A percentile compares a stretch with the other conserved stretches of the same genome.
phyloP scores from a whole-genome alignment of 2,329 filamentous ascomycete genomes.

The Dendryphion nanum region DNA sequence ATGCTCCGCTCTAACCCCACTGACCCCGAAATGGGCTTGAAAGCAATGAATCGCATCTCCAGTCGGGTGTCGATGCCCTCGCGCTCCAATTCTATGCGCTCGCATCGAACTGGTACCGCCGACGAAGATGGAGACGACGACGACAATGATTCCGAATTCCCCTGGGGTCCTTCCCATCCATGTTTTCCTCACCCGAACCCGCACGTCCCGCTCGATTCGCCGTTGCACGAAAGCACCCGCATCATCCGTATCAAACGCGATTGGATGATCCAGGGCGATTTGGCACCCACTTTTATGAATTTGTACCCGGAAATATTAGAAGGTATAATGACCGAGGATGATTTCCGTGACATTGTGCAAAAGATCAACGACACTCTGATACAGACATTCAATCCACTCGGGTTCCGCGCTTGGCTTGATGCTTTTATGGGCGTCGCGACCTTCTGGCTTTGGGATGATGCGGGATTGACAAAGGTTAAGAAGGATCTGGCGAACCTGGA shows the following conservation, averaged over 20 bases:
- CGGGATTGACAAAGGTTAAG: conserved; percentile 77
- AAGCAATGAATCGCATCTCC: conserved; percentile 7
- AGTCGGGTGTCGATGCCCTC: conserved; percentile 29
- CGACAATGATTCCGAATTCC: conserved; percentile 55
- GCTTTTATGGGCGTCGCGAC: conserved; percentile 76
- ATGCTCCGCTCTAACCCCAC: conserved; percentile 11
- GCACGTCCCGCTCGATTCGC: conserved; percentile 76
- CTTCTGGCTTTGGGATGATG: conserved; percentile 92
- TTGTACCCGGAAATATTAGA: conserved; percentile 95
- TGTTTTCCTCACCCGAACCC: conserved; percentile 93
- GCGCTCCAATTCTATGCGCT: conserved; percentile 27
- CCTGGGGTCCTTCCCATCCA: conserved; percentile 92
- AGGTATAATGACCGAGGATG: conserved; percentile 77
- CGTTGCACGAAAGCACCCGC: conserved; percentile 73
- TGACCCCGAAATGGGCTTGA: conserved; percentile 26
- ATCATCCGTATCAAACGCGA: conserved; percentile 90
- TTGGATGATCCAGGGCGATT: conserved; percentile 85
- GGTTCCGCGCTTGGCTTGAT: conserved; percentile 75
- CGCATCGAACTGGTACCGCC: conserved; percentile 12
- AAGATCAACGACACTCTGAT: conserved; percentile 77
- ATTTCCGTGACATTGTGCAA: conserved; percentile 80
- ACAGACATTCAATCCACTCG: conserved; percentile 77
- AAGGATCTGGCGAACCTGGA: conserved; percentile 68
- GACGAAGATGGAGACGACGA: conserved; percentile 55
- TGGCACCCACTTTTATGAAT: conserved; percentile 91